phyloP scores from a whole-genome alignment of 352 stramenopile species.

The Pythium sukuiense region DNA sequence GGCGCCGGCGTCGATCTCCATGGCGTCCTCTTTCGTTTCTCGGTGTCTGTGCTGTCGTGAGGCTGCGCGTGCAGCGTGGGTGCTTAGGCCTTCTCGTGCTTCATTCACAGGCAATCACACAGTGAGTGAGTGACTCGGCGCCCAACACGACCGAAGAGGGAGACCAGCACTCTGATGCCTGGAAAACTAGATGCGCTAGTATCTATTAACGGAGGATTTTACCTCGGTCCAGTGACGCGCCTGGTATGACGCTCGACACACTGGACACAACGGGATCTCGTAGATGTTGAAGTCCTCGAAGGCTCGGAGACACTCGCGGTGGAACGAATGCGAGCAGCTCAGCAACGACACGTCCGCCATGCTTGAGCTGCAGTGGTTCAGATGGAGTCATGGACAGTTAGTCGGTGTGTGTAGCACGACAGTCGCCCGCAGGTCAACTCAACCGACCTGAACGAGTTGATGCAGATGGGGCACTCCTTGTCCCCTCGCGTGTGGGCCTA shows the following conservation, averaged over 20 bases:
- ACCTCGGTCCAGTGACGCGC: constrained; percentile 7
- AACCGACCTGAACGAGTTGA: constrained; percentile 64
- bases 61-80: not conserved
- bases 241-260: constrained; percentile 61
- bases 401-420: not conserved
- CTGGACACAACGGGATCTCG: constrained; percentile 69
- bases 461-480: constrained; percentile 80
- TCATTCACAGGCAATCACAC: not conserved
- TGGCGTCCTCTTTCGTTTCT: constrained; percentile 12
- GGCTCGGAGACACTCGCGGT: constrained; percentile 63
- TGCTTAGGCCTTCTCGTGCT: not conserved
- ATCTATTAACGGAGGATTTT: constrained; percentile 9
- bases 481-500: constrained; percentile 51
- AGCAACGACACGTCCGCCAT: constrained; percentile 52
- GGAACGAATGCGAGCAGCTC: constrained; percentile 81
- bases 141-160: constrained; percentile 1
- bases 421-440: not conserved
- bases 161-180: constrained; percentile 1
- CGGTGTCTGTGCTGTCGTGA: not conserved
- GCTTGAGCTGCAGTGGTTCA: constrained; percentile 21
- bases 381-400: not conserved
- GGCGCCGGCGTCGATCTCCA: constrained; percentile 76
- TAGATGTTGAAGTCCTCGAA: constrained; percentile 90
- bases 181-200: not conserved
- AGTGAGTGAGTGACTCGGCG: constrained; percentile 2